These are phyloP conservation scores for Trichoderma atrobrunneum DNA, from an alignment of 2,329 filamentous ascomycete species.

Conservation along the genomic window DNA sequence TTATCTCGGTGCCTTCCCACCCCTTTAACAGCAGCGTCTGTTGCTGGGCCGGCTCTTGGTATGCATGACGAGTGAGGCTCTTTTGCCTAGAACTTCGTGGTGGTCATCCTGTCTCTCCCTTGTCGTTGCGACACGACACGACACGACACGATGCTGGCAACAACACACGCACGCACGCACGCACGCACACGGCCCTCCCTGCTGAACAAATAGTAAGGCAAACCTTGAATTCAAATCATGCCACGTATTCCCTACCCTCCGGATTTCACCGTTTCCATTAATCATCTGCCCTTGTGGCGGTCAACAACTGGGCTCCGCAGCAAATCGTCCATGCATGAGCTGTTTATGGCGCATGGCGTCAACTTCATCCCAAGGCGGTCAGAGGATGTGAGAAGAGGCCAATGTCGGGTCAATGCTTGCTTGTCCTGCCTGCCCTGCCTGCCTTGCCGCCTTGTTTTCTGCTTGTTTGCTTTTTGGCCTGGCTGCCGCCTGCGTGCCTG, in stretches of 20 bases:
- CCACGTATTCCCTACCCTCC: conserved; percentile 14
- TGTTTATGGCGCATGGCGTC: conserved; percentile 19
- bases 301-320: conserved; percentile 15
- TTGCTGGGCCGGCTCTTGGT: neutral
- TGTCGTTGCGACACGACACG: neutral
- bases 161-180: neutral
- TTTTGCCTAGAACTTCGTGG: neutral
- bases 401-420: conserved; percentile 5
- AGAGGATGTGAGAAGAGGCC: neutral
- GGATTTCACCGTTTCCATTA: conserved; percentile 13
- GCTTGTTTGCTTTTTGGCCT: neutral
- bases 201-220: conserved; percentile 3
- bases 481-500: conserved; percentile 1
- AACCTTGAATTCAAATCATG: conserved; percentile 7
- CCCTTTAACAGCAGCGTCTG: neutral
- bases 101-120: neutral
- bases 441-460: neutral
- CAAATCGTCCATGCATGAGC: conserved; percentile 18
- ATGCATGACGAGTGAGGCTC: conserved; percentile 5
- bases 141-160: neutral
- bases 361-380: conserved; percentile 15
- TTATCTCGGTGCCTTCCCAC: conserved; percentile 4
- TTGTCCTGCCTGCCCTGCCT: neutral
- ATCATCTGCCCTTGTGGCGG: conserved; percentile 16
- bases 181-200: neutral